Base-by-base conservation (phyloP, 768 basidiomycete species). In the Boletus edulis region DNA sequence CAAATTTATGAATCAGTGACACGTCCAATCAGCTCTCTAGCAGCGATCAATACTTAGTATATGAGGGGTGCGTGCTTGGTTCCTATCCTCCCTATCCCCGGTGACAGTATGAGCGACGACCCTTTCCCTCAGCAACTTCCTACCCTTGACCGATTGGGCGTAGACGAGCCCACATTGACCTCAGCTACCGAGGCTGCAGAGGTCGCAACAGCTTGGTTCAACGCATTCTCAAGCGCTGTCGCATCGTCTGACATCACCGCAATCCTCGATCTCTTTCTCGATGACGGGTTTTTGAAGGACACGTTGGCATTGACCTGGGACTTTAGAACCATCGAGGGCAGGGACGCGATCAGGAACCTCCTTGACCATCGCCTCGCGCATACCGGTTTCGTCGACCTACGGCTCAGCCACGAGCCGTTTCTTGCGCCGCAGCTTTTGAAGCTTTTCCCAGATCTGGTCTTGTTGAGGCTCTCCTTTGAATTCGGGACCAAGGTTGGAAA, bases 381-480 rank as follows among this genome's bases (percentile, higher is more conserved):
- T 6, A 67, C 66, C 1, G 60, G 61, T 31, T 29, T 63, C 2
- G 42, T 39, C 4, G 54, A 54, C 43, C 57, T 65, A 5, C 27
- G 13, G 35, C 34, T 47, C 47, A 61, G 60, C 14, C 49, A 62
- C 11, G 61, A 58, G 5, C 57, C 57, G n/a, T 55, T 76, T 47
- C 58, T 59, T 11, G 68, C 55, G 24, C 59, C 70, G 7, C 66
- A 54, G 1, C 47, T 84, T 14, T 71, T 75, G 42, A 70, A 66
- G 22, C 69, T 76, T 5, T 82, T 75, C 57, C 76, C 80, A 0
- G 87, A 87, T 61, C 56, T 89, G 4, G 77, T 75, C 1, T 84
- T 84, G 80, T 68, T 89, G 51, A 77, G 78, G 39, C 65, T 77
- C 32, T 62, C 79, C 46, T 85, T 89, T 63, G 75, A 71, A 7